Conservation (phyloP, 2,329 filamentous ascomycete species). For the Calonectria multiphialidica region DNA sequence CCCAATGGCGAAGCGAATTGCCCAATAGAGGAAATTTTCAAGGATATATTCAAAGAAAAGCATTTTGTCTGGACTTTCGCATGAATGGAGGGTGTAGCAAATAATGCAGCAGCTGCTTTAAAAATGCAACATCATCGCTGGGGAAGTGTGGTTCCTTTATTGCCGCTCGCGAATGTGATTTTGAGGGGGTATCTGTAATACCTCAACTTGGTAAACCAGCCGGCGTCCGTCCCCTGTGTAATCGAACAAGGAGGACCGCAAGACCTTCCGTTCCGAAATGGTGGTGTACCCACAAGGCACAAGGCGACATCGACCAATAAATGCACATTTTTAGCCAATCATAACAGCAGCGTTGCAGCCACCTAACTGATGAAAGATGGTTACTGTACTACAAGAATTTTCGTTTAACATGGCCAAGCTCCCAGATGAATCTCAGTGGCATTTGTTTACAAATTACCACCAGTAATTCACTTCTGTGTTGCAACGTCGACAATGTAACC, state of each 20-base stretch:
- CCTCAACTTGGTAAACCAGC: not conserved
- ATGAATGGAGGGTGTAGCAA: not conserved
- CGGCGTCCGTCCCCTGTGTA: too few relatives aligned
- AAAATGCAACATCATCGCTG: not conserved
- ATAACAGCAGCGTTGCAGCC: not conserved
- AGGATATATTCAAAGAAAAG: not conserved
- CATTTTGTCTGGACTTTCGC: not conserved
- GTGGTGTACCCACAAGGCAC: not conserved
- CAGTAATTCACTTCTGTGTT: not conserved
- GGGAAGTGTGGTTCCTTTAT: constrained; percentile 1
- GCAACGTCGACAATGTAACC: constrained; percentile 33
- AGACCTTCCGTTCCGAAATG: not conserved
- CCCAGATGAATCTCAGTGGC: not conserved
- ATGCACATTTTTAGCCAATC: not conserved
- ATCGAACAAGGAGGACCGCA: not conserved
- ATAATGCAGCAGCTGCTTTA: not conserved
- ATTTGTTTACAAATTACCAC: not conserved
- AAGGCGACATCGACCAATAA: not conserved
- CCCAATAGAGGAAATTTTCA: not conserved
- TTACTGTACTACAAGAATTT: not conserved
- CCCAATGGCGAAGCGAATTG: not conserved
- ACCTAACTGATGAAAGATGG: not conserved
- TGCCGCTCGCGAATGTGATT: not conserved
- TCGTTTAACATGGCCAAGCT: not conserved
- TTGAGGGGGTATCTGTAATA: not conserved